Evolutionary conservation across 495 filamentous ascomycete genomes (phyloP).

Genomic region (Podospora bellae-mahoneyi): DNA sequence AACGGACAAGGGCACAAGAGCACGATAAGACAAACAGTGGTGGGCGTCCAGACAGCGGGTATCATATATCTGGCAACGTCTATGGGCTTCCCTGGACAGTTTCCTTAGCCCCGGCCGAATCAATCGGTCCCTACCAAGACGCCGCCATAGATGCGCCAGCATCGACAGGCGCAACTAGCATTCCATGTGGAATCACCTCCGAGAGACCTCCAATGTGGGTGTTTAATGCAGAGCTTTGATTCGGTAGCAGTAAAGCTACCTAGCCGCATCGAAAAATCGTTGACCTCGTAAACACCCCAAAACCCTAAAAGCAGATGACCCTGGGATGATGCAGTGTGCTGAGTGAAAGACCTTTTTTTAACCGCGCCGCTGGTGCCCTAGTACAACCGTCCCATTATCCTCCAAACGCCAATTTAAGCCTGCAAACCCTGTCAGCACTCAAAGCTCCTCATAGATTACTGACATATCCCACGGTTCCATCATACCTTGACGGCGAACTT

Average conservation of each 20-base stretch:
- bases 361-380: slow-evolving; percentile 35
- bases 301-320: slow-evolving; percentile 37
- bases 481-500: slow-evolving; percentile 97
- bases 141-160: slow-evolving; percentile 8
- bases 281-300: slow-evolving; percentile 38
- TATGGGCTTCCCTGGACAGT: slow-evolving; percentile 11
- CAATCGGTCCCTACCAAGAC: slow-evolving; percentile 4
- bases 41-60: slow-evolving; percentile 10
- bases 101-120: slow-evolving; percentile 9
- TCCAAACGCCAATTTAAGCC: slow-evolving; percentile 30
- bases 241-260: slow-evolving; percentile 38
- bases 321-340: slow-evolving; percentile 38
- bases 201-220: slow-evolving; percentile 15
- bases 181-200: slow-evolving; percentile 11
- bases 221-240: slow-evolving; percentile 36
- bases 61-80: slow-evolving; percentile 23
- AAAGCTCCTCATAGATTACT: background rate
- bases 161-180: slow-evolving; percentile 12
- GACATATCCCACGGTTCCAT: slow-evolving; percentile 7
- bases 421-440: slow-evolving; percentile 27
- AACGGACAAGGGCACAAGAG: background rate
- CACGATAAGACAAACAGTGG: background rate
- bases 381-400: slow-evolving; percentile 33
- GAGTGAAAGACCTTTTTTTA: slow-evolving; percentile 35
- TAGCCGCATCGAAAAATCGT: slow-evolving; percentile 34